Evolutionary conservation across 768 basidiomycete species (phyloP).

Genomic region (Pleurotus giganteus): DNA sequence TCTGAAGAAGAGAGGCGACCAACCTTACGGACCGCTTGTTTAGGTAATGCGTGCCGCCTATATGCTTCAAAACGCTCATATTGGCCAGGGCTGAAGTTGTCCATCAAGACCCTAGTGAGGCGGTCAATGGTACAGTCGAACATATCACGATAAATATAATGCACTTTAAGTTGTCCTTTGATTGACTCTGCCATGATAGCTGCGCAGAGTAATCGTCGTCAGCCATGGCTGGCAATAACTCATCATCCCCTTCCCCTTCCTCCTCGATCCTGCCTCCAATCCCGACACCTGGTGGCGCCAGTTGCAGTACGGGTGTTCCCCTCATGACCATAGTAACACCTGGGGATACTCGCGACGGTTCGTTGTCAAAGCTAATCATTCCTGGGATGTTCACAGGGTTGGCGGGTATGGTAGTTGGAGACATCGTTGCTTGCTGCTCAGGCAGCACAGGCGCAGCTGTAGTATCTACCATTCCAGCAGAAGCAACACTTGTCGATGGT

Average conservation of each 20-base stretch:
- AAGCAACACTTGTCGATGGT: conserved; percentile 2
- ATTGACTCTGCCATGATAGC: conserved; percentile 80
- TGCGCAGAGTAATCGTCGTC: conserved; percentile 89
- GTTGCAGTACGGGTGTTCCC: conserved; percentile 1
- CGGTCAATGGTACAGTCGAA: too few relatives aligned
- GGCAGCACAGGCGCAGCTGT: too few relatives aligned
- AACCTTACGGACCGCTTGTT: conserved; percentile 80
- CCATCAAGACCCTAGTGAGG: conserved; percentile 87
- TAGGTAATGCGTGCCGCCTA: conserved; percentile 80
- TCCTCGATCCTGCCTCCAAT: conserved; percentile 31
- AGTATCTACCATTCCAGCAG: background rate
- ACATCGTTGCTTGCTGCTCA: background rate
- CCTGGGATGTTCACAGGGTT: conserved; percentile 2
- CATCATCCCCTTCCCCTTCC: conserved; percentile 77
- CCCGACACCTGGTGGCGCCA: conserved; percentile 13
- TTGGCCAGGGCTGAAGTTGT: conserved; percentile 79
- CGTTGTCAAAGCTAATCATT: conserved; percentile 11
- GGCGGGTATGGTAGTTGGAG: background rate
- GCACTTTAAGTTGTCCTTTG: conserved; percentile 84
- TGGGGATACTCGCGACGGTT: conserved; percentile 14
- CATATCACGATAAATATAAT: conserved; percentile 9
- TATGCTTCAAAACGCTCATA: conserved; percentile 91
- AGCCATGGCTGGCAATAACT: conserved; percentile 80
- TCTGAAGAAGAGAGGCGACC: conserved; percentile 13
- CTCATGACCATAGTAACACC: conserved; percentile 6